Evolutionary conservation across 371 early-diverging fungal species (phyloP).

Genomic region (Circinella umbellata): DNA sequence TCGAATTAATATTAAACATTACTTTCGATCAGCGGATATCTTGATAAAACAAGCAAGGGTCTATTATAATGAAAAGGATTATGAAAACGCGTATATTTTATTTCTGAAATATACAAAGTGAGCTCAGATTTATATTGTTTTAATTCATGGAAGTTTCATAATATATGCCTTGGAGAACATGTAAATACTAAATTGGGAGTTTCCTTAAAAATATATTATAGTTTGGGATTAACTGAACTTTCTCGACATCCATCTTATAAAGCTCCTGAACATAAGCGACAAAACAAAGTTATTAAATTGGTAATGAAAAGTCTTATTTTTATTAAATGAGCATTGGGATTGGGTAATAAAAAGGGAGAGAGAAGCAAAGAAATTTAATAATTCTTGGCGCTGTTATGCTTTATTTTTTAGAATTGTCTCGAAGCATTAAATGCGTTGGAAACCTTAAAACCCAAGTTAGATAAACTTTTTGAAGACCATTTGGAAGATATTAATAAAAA

Average conservation of each 20-base stretch:
- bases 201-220: slow-evolving; percentile 12
- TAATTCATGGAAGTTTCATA: too few species aligned
- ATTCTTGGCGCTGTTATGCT: too few species aligned
- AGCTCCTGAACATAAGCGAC: slow-evolving; percentile 40
- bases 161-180: not conserved
- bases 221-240: slow-evolving; percentile 60
- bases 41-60: slow-evolving; percentile 60
- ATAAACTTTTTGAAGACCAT: slow-evolving; percentile 27
- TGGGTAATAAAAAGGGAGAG: too few species aligned
- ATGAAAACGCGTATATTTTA: slow-evolving; percentile 56
- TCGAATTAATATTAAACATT: slow-evolving; percentile 54
- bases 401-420: slow-evolving; percentile 41
- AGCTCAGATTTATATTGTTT: not conserved
- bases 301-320: slow-evolving; percentile 20
- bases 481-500: slow-evolving; percentile 7
- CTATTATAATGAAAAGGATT: slow-evolving; percentile 56
- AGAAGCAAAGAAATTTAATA: not conserved
- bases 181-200: too few species aligned
- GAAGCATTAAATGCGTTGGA: slow-evolving; percentile 56
- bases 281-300: slow-evolving; percentile 33
- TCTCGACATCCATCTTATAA: slow-evolving; percentile 58
- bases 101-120: slow-evolving; percentile 66
- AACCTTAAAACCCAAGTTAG: slow-evolving; percentile 45
- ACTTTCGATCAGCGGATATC: slow-evolving; percentile 60
- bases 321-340: not conserved